phyloP scores from a whole-genome alignment of 1,284 basidiomycete species.

The Rhizoctonia solani region DNA sequence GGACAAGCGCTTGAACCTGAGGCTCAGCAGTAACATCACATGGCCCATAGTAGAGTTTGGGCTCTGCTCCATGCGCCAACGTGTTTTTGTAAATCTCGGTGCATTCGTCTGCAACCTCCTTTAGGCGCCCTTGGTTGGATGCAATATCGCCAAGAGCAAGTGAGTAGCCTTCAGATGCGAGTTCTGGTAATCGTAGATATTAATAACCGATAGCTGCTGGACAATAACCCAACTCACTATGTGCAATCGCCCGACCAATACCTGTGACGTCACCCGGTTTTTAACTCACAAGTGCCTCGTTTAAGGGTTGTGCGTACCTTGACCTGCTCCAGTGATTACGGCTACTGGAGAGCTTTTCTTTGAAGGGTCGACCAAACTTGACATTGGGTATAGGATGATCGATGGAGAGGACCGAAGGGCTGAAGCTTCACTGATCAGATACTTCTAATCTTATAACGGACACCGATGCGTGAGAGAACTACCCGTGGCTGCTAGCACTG shows the following conservation, averaged over 20 bases:
- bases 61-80: not conserved
- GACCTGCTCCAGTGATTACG: slow-evolving; percentile 27
- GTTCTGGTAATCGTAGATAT: not conserved
- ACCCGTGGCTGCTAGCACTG: too few relatives aligned
- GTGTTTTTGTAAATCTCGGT: not conserved
- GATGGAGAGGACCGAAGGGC: too few relatives aligned
- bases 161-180: slow-evolving; percentile 25
- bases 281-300: not conserved
- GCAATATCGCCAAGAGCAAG: slow-evolving; percentile 23
- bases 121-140: slow-evolving; percentile 5
- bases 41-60: not conserved
- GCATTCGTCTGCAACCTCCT: slow-evolving; percentile 4
- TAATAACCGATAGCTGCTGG: not conserved
- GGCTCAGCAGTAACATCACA: slow-evolving; percentile 22
- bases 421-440: too few relatives aligned
- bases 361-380: not conserved
- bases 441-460: too few relatives aligned
- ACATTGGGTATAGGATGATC: too few relatives aligned
- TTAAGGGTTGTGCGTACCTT: not conserved
- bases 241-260: slow-evolving; percentile 22
- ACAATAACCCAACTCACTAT: not conserved
- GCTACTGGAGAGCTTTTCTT: not conserved
- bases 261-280: not conserved
- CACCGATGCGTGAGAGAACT: too few relatives aligned
- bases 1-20: slow-evolving; percentile 5